Evolutionary conservation across 345 rosid genomes (phyloP).

Genomic region (Murraya koenigii): DNA sequence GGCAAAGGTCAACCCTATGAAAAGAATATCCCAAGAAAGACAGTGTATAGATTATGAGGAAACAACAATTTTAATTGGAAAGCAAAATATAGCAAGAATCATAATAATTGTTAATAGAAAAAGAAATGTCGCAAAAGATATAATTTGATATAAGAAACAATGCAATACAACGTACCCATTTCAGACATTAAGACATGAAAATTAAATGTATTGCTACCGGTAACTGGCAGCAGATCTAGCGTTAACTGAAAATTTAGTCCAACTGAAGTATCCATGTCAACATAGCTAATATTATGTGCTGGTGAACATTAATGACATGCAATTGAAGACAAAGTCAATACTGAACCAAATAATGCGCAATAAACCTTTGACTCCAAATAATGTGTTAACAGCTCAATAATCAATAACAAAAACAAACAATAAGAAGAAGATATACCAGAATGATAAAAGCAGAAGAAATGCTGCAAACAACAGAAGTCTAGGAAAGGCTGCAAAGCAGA

Average conservation of each 20-base stretch:
- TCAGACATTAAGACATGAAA: not conserved
- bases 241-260: not conserved
- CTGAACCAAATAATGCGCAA: not conserved
- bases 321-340: not conserved
- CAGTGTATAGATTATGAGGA: constrained; percentile 7
- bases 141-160: not conserved
- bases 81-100: constrained; percentile 11
- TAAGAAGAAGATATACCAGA: constrained; percentile 43
- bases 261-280: not conserved
- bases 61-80: constrained; percentile 4
- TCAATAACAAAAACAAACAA: not conserved
- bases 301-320: not conserved
- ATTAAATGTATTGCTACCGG: not conserved
- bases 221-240: not conserved
- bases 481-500: constrained; percentile 52
- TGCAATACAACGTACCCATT: not conserved
- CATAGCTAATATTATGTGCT: not conserved
- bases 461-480: constrained; percentile 50
- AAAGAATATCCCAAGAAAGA: constrained; percentile 16
- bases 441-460: constrained; percentile 68
- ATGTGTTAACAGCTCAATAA: not conserved
- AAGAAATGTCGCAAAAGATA: not conserved
- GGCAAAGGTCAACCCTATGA: constrained; percentile 68
- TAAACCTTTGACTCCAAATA: not conserved
- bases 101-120: not conserved